Base-by-base conservation (phyloP, 768 basidiomycete species). In the Rhizopogon rudus region DNA sequence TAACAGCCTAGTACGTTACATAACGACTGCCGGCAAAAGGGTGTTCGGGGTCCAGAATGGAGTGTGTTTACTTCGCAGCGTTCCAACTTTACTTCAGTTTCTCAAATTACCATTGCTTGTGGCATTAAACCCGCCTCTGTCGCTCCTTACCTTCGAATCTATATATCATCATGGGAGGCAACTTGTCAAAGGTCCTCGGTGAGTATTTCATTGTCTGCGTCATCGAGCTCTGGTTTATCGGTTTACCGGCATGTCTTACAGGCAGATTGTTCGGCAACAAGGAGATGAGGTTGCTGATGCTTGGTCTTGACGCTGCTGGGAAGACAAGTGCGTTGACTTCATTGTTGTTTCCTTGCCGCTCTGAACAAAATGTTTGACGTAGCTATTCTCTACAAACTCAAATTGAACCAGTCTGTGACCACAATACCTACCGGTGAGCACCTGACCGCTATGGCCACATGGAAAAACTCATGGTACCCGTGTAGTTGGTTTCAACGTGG, bases 301-400 rank as follows among this genome's bases (percentile, higher is more conserved):
- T 98, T 64, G 96, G 96, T 42, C 80, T 98, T 63, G 96, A 98
- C 70, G 96, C 96, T 43, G 96, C 96, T 45, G 96, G 96, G 67
- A 98, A 98, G 77, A 98, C 96, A 17, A 98, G 96, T 97, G 63
- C 71, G 93, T 78, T 46, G 5, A 3, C 44, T 33, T 49, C 40
- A 43, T 40, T 16, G 33, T 41, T 41, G 51, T 63, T 48, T 57
- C 51, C 54, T 31, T 54, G 14, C 50, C 20, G 20, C 53, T 42
- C 54, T 58, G 60, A 53, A 35, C 45, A 42, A 25, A 25, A 25
- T 25, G 4, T 40, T 52, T 14, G 54, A 53, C 53, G 14, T 71
- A 98, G 96, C 96, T 44, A 98, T 98, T 68, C 83, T 98, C 45
- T 98, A 98, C 81, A 98, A 98, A 71, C 87, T 98, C 74, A 98